These are phyloP conservation scores for Blastobotrys chiropterorum DNA, from an alignment of 805 yeast genomes.

Conservation along the genomic window DNA sequence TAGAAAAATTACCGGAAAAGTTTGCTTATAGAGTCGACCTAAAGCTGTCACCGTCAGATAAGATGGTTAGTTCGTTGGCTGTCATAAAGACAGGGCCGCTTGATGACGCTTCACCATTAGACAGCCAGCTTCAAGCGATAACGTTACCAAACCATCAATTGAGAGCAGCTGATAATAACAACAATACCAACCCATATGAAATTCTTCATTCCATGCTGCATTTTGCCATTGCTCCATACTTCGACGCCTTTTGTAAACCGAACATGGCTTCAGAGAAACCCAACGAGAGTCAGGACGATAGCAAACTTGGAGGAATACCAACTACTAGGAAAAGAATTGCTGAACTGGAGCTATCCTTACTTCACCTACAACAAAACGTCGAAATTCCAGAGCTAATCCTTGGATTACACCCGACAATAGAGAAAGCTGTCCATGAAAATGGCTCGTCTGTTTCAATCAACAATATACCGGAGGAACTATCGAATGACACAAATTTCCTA, in stretches of 20 bases:
- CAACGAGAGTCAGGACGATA: constrained; percentile 7
- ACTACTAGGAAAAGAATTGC: constrained; percentile 56
- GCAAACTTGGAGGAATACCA: constrained; percentile 29
- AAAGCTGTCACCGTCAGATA: constrained; percentile 6
- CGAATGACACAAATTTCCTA: constrained; percentile 49
- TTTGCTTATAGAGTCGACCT: constrained; percentile 12
- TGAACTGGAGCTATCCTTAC: constrained; percentile 62
- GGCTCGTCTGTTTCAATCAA: constrained; percentile 20
- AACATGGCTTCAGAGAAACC: neutral
- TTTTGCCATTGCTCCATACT: constrained; percentile 62
- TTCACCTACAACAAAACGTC: constrained; percentile 59
- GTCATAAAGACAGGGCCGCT: constrained; percentile 21
- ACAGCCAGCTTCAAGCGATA: constrained; percentile 32
- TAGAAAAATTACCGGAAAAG: neutral
- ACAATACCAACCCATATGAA: constrained; percentile 35
- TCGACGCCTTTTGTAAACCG: constrained; percentile 43
- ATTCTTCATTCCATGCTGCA: constrained; percentile 53
- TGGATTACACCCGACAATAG: constrained; percentile 47
- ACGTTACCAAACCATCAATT: constrained; percentile 28
- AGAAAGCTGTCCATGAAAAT: constrained; percentile 28
- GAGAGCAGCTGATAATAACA: constrained; percentile 6
- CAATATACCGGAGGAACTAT: constrained; percentile 32
- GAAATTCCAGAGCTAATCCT: constrained; percentile 59
- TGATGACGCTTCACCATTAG: constrained; percentile 12
- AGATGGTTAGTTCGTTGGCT: constrained; percentile 19